Evolutionary conservation across 148 eudicot species (phyloP).

Genomic region (Camellia lanceoleosa): DNA sequence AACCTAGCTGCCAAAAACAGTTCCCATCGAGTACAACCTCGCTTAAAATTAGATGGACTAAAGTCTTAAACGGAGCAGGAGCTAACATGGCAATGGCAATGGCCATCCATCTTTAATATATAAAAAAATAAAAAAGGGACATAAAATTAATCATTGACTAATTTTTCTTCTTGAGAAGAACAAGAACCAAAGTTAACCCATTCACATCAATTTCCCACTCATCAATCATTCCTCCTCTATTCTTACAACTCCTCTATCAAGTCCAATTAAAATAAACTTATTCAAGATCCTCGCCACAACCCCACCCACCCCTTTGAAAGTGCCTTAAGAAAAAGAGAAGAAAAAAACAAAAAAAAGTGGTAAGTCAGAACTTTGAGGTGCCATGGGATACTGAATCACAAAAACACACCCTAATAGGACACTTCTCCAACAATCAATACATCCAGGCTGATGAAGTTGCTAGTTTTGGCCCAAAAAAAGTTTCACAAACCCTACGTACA

Average conservation of each 20-base stretch:
- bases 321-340: too few species aligned
- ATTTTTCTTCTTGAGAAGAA: neutral
- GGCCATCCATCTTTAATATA: neutral
- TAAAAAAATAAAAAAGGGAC: neutral
- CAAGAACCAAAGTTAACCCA: neutral
- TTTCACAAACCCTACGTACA: neutral
- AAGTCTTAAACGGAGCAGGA: neutral
- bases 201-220: neutral
- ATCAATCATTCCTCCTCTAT: neutral
- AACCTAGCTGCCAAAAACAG: too few species aligned
- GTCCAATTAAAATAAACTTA: neutral
- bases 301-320: neutral
- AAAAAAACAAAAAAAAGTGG: neutral
- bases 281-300: neutral
- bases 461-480: neutral
- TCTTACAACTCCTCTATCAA: neutral
- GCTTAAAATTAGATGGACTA: neutral
- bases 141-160: neutral
- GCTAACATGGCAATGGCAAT: neutral
- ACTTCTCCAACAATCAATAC: neutral
- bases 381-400: neutral
- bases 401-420: neutral
- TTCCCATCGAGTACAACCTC: too few species aligned
- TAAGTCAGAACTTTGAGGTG: neutral
- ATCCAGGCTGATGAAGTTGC: slow-evolving; percentile 4